Conservation (phyloP, 2,329 filamentous ascomycete genomes). For the Fusarium buharicum region DNA sequence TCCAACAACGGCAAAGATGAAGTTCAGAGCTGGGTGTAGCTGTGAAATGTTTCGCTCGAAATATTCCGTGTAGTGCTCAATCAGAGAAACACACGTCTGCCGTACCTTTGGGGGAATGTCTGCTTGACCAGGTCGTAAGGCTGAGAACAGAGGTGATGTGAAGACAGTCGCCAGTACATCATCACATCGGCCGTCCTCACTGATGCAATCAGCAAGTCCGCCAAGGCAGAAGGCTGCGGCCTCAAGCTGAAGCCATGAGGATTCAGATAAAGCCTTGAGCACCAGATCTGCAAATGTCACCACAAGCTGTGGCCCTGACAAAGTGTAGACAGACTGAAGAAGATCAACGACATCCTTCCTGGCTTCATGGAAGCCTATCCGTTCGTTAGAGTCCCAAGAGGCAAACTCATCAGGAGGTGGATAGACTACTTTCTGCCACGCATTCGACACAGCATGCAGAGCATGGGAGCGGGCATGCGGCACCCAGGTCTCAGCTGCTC, state of each 20-base stretch:
- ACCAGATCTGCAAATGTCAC: conserved; percentile 67
- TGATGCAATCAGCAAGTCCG: conserved; percentile 72
- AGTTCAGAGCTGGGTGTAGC: conserved; percentile 75
- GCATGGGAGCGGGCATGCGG: conserved; percentile 67
- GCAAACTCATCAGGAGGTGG: conserved; percentile 67
- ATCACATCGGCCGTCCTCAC: conserved; percentile 68
- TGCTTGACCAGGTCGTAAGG: conserved; percentile 61
- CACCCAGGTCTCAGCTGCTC: conserved; percentile 64
- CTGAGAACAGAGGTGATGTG: conserved; percentile 64
- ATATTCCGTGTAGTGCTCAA: conserved; percentile 79
- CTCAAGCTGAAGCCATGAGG: conserved; percentile 69
- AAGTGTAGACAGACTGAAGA: conserved; percentile 74
- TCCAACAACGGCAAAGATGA: conserved; percentile 76
- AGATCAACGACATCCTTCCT: conserved; percentile 83
- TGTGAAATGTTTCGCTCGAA: conserved; percentile 76
- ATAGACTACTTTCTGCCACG: conserved; percentile 76
- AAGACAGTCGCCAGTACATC: conserved; percentile 70
- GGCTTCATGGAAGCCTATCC: conserved; percentile 75
- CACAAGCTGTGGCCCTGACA: conserved; percentile 67
- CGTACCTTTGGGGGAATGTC: conserved; percentile 70
- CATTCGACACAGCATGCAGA: conserved; percentile 71
- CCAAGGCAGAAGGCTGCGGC: conserved; percentile 72
- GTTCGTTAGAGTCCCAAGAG: conserved; percentile 76
- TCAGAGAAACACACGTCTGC: conserved; percentile 74
- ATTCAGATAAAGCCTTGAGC: conserved; percentile 59